These are phyloP conservation scores for Endoconidiophora laricicola DNA, from an alignment of 2,329 filamentous ascomycete genomes.

Conservation along the genomic window DNA sequence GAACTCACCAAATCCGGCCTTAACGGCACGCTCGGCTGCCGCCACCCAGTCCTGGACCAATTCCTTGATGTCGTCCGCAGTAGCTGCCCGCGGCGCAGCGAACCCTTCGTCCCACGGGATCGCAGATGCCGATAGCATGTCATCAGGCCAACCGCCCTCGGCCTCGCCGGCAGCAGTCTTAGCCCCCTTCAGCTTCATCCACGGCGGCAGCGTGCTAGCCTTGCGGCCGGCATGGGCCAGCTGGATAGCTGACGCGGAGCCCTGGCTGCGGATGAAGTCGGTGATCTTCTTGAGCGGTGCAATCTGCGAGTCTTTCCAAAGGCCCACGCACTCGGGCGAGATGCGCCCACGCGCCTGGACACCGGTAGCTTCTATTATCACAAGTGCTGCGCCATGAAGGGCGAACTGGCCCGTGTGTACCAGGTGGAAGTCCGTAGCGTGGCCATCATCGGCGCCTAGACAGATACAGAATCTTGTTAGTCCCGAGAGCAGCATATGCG, in stretches of 20 bases:
- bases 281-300: conserved; percentile 51
- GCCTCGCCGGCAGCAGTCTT: conserved; percentile 35
- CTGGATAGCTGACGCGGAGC: conserved; percentile 63
- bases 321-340: conserved; percentile 58
- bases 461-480: conserved; percentile 16
- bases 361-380: conserved; percentile 63
- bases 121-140: conserved; percentile 34
- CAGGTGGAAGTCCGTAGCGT: conserved; percentile 66
- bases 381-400: conserved; percentile 54
- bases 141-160: conserved; percentile 38
- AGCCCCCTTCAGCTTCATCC: conserved; percentile 35
- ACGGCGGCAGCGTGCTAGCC: conserved; percentile 43
- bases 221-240: conserved; percentile 66
- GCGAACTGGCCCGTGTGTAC: conserved; percentile 69
- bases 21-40: conserved; percentile 41
- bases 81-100: conserved; percentile 50
- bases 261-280: conserved; percentile 67
- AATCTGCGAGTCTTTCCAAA: conserved; percentile 77
- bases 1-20: conserved; percentile 39
- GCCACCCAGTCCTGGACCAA: conserved; percentile 47
- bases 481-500: background rate
- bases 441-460: conserved; percentile 37
- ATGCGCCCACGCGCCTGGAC: conserved; percentile 66
- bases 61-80: conserved; percentile 46
- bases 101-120: conserved; percentile 44